Evolutionary conservation across 2,329 filamentous ascomycete species (phyloP).

Genomic region (Elsinoe arachidis): DNA sequence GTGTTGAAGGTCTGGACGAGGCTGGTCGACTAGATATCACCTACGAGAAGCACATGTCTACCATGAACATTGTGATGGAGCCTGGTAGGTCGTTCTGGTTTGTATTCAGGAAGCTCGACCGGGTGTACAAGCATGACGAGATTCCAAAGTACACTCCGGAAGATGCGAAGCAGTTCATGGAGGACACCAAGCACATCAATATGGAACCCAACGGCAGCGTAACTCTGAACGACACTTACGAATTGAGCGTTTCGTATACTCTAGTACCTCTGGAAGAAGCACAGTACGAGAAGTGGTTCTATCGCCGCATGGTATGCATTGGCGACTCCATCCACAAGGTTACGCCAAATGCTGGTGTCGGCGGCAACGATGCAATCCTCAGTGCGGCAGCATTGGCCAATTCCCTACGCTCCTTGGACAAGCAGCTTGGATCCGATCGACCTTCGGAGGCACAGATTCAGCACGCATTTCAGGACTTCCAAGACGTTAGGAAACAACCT

Average conservation of each 20-base stretch:
- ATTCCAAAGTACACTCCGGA: constrained; percentile 29
- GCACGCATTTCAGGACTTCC: constrained; percentile 17
- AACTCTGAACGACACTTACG: constrained; percentile 21
- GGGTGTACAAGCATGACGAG: constrained; percentile 25
- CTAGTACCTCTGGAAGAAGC: constrained; percentile 24
- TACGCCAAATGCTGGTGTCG: constrained; percentile 19
- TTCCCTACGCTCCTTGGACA: constrained; percentile 17
- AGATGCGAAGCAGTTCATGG: constrained; percentile 25
- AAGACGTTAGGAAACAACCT: constrained; percentile 17
- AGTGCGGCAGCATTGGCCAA: constrained; percentile 22
- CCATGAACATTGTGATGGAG: constrained; percentile 27
- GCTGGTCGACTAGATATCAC: constrained; percentile 18
- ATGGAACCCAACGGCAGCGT: constrained; percentile 19
- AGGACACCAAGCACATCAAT: neutral
- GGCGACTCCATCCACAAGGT: constrained; percentile 24
- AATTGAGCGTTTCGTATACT: constrained; percentile 22
- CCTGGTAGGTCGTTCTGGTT: constrained; percentile 31
- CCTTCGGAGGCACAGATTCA: constrained; percentile 11
- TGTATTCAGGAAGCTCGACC: constrained; percentile 25
- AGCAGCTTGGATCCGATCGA: neutral
- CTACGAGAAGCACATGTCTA: constrained; percentile 21
- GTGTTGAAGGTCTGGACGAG: constrained; percentile 18
- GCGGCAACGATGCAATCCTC: constrained; percentile 22
- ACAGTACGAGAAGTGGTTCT: constrained; percentile 21
- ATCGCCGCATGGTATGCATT: constrained; percentile 21